These are phyloP conservation scores for Tolypocladium album DNA, from an alignment of 2,329 filamentous ascomycete species.

Conservation along the genomic window DNA sequence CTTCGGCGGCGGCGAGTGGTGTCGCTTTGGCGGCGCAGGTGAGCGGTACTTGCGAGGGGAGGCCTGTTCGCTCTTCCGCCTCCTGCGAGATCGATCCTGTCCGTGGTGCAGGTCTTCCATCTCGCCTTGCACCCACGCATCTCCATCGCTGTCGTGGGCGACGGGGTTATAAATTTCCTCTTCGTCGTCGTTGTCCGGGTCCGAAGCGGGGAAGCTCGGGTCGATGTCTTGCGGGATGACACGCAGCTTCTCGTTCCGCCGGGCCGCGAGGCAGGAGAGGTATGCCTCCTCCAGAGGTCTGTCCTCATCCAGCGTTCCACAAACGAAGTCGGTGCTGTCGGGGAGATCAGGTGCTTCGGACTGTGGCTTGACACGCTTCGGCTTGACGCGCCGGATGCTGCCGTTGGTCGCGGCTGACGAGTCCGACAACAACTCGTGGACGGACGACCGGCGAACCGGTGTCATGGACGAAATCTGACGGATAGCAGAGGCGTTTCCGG, in stretches of 20 bases:
- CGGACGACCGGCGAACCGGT: slow-evolving; percentile 21
- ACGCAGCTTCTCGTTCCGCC: slow-evolving; percentile 71
- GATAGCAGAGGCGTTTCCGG: slow-evolving; percentile 27
- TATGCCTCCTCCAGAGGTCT: slow-evolving; percentile 91
- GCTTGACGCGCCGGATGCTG: slow-evolving; percentile 17
- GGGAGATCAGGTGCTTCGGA: slow-evolving; percentile 69
- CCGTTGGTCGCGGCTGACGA: slow-evolving; percentile 44
- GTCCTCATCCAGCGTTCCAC: slow-evolving; percentile 92
- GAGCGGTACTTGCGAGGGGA: slow-evolving; percentile 35
- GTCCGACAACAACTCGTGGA: slow-evolving; percentile 43
- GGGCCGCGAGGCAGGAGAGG: slow-evolving; percentile 70
- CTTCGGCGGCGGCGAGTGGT: slow-evolving; percentile 25
- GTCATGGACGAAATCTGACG: slow-evolving; percentile 23
- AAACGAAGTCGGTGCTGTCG: slow-evolving; percentile 98
- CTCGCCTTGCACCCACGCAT: slow-evolving; percentile 60
- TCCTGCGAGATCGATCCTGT: slow-evolving; percentile 36
- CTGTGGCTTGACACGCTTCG: slow-evolving; percentile 14
- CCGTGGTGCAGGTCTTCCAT: slow-evolving; percentile 57
- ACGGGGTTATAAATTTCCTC: slow-evolving; percentile 50
- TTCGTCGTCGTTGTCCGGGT: slow-evolving; percentile 77
- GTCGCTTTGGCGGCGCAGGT: slow-evolving; percentile 23
- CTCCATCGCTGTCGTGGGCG: slow-evolving; percentile 55
- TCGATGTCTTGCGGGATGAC: slow-evolving; percentile 93
- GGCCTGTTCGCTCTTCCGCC: slow-evolving; percentile 38
- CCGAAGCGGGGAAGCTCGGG: slow-evolving; percentile 91